phyloP scores from a whole-genome alignment of 495 filamentous ascomycete species.

The Saxispiralis lemnorum region DNA sequence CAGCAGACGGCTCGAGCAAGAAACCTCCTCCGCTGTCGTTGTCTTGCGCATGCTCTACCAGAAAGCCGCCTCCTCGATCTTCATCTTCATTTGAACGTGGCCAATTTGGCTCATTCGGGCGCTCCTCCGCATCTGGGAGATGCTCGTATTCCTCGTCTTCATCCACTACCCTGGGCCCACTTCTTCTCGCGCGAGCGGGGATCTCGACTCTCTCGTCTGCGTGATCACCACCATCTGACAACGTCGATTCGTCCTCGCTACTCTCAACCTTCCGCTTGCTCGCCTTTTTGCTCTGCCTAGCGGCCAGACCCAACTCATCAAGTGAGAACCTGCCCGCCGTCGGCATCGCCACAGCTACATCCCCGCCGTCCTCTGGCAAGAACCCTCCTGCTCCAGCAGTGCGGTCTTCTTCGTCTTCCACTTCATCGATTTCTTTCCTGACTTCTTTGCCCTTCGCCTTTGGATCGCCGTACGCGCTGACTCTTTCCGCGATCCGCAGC shows the following conservation, averaged over 20 bases:
- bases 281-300: background rate
- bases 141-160: slow-evolving; percentile 1
- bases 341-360: slow-evolving; percentile 3
- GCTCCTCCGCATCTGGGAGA: background rate
- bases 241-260: background rate
- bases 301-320: background rate
- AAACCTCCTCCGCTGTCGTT: slow-evolving; percentile 12
- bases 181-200: background rate
- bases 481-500: slow-evolving; percentile 59
- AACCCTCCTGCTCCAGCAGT: slow-evolving; percentile 16
- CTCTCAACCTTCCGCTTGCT: background rate
- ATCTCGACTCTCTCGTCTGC: too few species aligned
- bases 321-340: slow-evolving; percentile 11
- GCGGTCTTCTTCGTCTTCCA: slow-evolving; percentile 5
- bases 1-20: slow-evolving; percentile 8
- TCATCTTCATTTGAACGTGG: background rate
- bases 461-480: slow-evolving; percentile 40
- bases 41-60: slow-evolving; percentile 7
- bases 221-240: too few species aligned
- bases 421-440: background rate
- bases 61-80: slow-evolving; percentile 13
- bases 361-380: slow-evolving; percentile 13
- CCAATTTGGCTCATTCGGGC: background rate
- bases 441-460: slow-evolving; percentile 23
- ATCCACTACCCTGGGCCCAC: background rate